Percentiles rank a stretch among this genome's conserved stretches.
These are phyloP conservation scores for Aspergillaceae sp. DNA, from an alignment of 2,329 filamentous ascomycete genomes.

Conservation along the genomic window DNA sequence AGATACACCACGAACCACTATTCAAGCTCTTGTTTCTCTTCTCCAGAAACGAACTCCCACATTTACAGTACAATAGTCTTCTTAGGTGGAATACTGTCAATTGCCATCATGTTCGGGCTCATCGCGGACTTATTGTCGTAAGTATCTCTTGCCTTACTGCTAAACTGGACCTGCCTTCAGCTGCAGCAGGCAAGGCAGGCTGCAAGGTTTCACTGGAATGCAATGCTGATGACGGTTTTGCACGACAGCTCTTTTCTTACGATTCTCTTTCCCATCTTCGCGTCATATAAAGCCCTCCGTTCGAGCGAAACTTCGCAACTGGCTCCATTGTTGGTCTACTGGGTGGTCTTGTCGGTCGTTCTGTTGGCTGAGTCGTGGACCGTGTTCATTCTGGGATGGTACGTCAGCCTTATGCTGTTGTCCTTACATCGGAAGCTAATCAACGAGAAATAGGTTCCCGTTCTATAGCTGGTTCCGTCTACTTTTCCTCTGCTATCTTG, in stretches of 20 bases:
- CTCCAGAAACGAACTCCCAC: no score
- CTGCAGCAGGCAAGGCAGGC: no score
- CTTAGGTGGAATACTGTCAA: no score
- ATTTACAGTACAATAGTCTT: no score
- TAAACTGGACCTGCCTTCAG: background rate
- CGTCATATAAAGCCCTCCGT: conserved; percentile 95
- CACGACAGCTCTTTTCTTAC: conserved; percentile 65
- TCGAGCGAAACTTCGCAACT: conserved; percentile 81
- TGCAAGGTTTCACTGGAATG: background rate
- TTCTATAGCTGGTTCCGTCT: conserved; percentile 92
- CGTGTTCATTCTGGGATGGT: conserved; percentile 78
- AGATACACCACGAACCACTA: background rate
- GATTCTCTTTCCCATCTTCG: conserved; percentile 90
- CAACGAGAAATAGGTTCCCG: conserved; percentile 55
- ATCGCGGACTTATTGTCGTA: conserved; percentile 71
- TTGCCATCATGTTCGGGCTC: conserved; percentile 61
- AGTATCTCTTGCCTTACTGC: conserved; percentile 24
- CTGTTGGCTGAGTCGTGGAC: conserved; percentile 80
- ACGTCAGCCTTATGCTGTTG: conserved; percentile 15
- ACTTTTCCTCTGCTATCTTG: conserved; percentile 81
- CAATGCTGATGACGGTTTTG: background rate
- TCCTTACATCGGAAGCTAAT: background rate
- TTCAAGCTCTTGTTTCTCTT: background rate
- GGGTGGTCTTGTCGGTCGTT: conserved; percentile 79
- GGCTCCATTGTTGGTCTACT: conserved; percentile 99